phyloP scores from a whole-genome alignment of 1,139 yeast species.

The Saccharomyces pastorianus region DNA sequence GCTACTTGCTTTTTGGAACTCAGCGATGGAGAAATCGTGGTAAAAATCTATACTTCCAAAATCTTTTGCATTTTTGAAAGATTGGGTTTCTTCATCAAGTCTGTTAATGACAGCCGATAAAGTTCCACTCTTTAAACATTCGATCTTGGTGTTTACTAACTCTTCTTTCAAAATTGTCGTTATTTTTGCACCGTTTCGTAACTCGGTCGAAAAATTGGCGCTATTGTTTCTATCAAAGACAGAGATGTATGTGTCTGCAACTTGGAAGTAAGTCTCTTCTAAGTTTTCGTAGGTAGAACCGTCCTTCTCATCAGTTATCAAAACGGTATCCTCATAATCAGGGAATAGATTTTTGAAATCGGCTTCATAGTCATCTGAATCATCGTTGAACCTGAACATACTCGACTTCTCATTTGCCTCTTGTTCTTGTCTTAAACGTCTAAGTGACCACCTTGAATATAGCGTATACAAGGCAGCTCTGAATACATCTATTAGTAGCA shows the following conservation, averaged over 20 bases:
- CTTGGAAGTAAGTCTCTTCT: no score
- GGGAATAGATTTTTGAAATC: slow-evolving; percentile 78
- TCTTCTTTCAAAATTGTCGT: slow-evolving; percentile 24
- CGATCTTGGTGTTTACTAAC: slow-evolving; percentile 24
- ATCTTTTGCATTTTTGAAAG: slow-evolving; percentile 19
- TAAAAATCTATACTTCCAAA: slow-evolving; percentile 51
- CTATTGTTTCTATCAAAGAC: no score
- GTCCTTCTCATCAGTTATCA: slow-evolving; percentile 33
- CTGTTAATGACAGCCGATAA: slow-evolving; percentile 40
- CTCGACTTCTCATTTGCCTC: slow-evolving; percentile 52
- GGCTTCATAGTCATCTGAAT: slow-evolving; percentile 41
- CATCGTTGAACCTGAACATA: slow-evolving; percentile 53
- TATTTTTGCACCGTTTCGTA: slow-evolving; percentile 36
- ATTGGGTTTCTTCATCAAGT: slow-evolving; percentile 31
- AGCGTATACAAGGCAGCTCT: slow-evolving; percentile 47
- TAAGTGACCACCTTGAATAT: slow-evolving; percentile 74
- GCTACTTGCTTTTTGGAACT: slow-evolving; percentile 51
- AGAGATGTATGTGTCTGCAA: no score
- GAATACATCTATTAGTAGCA: slow-evolving; percentile 26
- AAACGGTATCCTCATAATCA: slow-evolving; percentile 60
- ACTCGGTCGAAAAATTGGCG: no score
- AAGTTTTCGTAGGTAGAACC: not conserved
- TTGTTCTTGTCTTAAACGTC: slow-evolving; percentile 59
- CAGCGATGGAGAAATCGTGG: slow-evolving; percentile 52
- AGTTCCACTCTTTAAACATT: slow-evolving; percentile 32